Percentiles rank a stretch among this genome's conserved stretches.
Conservation (phyloP, 148 eudicot genomes). For the Cornus suecica region DNA sequence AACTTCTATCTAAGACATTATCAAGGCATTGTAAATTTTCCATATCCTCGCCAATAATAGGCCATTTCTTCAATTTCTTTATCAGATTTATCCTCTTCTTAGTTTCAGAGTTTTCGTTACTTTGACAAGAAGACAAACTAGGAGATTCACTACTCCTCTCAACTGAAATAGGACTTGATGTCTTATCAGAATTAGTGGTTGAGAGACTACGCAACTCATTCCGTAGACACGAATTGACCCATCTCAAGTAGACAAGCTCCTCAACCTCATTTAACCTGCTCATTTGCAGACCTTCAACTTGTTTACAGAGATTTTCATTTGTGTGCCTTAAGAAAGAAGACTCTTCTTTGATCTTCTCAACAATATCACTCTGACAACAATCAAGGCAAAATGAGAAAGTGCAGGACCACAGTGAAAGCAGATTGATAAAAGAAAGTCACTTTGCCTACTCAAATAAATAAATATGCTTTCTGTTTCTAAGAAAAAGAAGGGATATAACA, state of each 20-base stretch:
- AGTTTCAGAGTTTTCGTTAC: constrained; percentile 36
- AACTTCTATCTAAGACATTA: constrained; percentile 19
- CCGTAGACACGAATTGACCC: constrained; percentile 77
- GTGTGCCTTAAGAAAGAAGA: constrained; percentile 55
- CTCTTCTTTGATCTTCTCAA: constrained; percentile 65
- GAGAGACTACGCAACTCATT: constrained; percentile 53
- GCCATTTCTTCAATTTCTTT: constrained; percentile 61
- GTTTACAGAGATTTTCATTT: constrained; percentile 71
- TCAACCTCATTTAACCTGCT: constrained; percentile 79
- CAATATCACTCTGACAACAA: constrained; percentile 39
- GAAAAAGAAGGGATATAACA: not conserved
- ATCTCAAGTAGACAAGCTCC: constrained; percentile 73
- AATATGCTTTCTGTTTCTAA: not conserved
- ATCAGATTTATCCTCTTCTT: constrained; percentile 42
- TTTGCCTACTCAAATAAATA: not conserved
- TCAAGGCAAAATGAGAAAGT: constrained; percentile 6
- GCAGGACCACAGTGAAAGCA: not conserved
- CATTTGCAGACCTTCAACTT: constrained; percentile 80
- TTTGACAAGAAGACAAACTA: constrained; percentile 24
- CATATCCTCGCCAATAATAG: constrained; percentile 50
- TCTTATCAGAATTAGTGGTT: constrained; percentile 27
- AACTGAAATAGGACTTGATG: constrained; percentile 22
- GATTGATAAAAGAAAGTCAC: not conserved
- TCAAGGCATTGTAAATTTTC: constrained; percentile 26
- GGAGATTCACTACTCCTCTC: constrained; percentile 27